A percentile compares a stretch with the other conserved stretches of the same genome.
These are phyloP conservation scores for Thelonectria discophora DNA, from an alignment of 2,329 filamentous ascomycete species.

Conservation along the genomic window DNA sequence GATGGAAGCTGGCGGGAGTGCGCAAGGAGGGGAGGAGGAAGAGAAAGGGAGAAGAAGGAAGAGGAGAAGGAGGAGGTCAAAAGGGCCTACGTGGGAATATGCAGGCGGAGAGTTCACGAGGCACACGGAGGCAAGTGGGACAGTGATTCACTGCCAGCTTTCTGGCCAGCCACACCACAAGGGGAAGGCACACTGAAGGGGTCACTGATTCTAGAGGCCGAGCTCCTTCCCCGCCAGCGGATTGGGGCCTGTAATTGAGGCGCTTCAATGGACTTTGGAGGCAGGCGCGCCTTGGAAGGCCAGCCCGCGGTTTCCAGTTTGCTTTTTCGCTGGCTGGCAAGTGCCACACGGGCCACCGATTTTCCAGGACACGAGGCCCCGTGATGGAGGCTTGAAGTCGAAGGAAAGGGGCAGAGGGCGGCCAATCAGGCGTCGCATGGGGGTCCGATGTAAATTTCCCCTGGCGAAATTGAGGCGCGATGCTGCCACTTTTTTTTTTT, in stretches of 20 bases:
- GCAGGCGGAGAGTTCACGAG: slow-evolving; percentile 32
- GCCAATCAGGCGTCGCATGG: slow-evolving; percentile 33
- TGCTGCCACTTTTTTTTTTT: slow-evolving; percentile 24
- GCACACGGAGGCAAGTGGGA: slow-evolving; percentile 21
- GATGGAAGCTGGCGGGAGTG: slow-evolving; percentile 11
- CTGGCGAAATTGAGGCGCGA: slow-evolving; percentile 37
- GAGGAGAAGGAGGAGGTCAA: slow-evolving; percentile 31
- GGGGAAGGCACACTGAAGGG: no score
- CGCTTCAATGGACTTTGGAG: neutral
- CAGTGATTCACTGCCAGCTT: slow-evolving; percentile 13
- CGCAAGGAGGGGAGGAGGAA: slow-evolving; percentile 12
- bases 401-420: slow-evolving; percentile 32
- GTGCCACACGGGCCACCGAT: slow-evolving; percentile 32
- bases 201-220: no score
- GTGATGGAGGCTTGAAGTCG: slow-evolving; percentile 25
- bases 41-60: slow-evolving; percentile 19
- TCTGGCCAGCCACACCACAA: slow-evolving; percentile 11
- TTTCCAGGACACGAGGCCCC: slow-evolving; percentile 38
- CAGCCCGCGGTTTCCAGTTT: neutral
- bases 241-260: neutral
- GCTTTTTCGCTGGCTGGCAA: neutral
- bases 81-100: slow-evolving; percentile 44
- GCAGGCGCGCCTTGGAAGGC: no score
- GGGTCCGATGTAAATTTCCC: slow-evolving; percentile 36
- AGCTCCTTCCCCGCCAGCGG: no score